Conservation (phyloP, 2,329 filamentous ascomycete genomes). For the Sporothrix schenckii region DNA sequence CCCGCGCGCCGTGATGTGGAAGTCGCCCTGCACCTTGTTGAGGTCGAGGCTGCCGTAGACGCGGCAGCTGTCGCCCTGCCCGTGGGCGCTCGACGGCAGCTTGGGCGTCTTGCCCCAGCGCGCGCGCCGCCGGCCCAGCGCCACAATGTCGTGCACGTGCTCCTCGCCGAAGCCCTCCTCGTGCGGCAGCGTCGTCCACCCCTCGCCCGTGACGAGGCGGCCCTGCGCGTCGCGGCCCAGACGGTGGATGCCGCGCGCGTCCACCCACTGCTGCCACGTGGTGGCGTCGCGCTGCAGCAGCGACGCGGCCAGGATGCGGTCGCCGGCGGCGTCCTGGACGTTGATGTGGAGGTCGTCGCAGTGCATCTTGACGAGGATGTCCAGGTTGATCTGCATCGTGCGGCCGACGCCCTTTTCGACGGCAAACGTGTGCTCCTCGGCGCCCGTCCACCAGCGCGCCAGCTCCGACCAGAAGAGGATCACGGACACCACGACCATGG, state of each 20-base stretch:
- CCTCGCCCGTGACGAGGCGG: constrained; percentile 58
- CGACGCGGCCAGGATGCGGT: constrained; percentile 81
- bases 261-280: constrained; percentile 79
- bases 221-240: constrained; percentile 61
- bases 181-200: constrained; percentile 55
- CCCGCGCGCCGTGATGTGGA: constrained; percentile 92
- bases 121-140: constrained; percentile 63
- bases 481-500: constrained; percentile 73
- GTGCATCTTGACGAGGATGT: constrained; percentile 86
- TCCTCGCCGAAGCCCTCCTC: constrained; percentile 75
- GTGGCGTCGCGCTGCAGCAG: constrained; percentile 76
- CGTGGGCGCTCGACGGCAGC: constrained; percentile 59
- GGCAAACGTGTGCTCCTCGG: constrained; percentile 84
- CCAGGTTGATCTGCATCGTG: constrained; percentile 89
- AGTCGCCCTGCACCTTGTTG: constrained; percentile 97
- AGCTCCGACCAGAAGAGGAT: constrained; percentile 79
- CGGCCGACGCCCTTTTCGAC: constrained; percentile 91
- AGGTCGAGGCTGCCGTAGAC: constrained; percentile 87
- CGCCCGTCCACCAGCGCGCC: constrained; percentile 78
- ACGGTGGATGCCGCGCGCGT: constrained; percentile 66
- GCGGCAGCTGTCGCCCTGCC: constrained; percentile 72
- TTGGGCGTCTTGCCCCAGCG: constrained; percentile 77
- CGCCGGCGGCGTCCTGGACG: constrained; percentile 92
- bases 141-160: constrained; percentile 89
- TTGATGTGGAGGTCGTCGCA: constrained; percentile 92